A percentile compares a stretch with the other conserved stretches of the same genome.
phyloP scores from a whole-genome alignment of 306 rosid species.

The Casuarina equisetifolia region DNA sequence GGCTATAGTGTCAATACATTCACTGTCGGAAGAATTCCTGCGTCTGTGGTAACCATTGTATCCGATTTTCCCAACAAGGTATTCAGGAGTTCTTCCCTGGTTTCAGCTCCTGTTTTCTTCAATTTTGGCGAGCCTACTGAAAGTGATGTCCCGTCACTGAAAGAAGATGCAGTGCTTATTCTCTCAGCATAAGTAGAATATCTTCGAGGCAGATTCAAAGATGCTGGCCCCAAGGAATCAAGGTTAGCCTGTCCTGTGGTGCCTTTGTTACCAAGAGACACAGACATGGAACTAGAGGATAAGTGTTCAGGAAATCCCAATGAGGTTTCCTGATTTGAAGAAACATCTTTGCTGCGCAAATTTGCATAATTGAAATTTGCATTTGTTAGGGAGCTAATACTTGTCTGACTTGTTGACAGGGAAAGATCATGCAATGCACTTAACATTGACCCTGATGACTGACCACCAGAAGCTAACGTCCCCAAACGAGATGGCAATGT shows the following conservation, averaged over 20 bases:
- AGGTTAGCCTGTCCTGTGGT: conserved; percentile 58
- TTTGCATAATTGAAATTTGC: conserved; percentile 52
- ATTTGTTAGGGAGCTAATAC: conserved; percentile 48
- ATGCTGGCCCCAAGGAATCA: conserved; percentile 53
- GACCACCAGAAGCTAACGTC: conserved; percentile 52
- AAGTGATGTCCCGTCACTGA: conserved; percentile 59
- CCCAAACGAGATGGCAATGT: conserved; percentile 76
- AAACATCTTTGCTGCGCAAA: conserved; percentile 60
- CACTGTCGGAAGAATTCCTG: conserved; percentile 45
- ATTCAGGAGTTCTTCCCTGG: conserved; percentile 77
- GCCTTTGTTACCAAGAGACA: conserved; percentile 60
- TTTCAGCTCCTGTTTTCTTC: conserved; percentile 90
- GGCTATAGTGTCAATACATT: conserved; percentile 58
- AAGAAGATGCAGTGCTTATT: conserved; percentile 74
- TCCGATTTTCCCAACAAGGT: conserved; percentile 70
- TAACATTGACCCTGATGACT: conserved; percentile 62
- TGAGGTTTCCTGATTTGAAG: conserved; percentile 69
- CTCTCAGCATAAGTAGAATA: conserved; percentile 92
- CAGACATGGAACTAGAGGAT: conserved; percentile 46
- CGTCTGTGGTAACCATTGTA: conserved; percentile 45
- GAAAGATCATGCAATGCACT: conserved; percentile 77
- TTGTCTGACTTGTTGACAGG: conserved; percentile 42
- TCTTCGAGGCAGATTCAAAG: conserved; percentile 60
- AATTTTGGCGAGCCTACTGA: conserved; percentile 79
- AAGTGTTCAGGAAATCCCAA: conserved; percentile 56